Conservation (phyloP, 352 stramenopile genomes). For the Phytophthora pinifolia region DNA sequence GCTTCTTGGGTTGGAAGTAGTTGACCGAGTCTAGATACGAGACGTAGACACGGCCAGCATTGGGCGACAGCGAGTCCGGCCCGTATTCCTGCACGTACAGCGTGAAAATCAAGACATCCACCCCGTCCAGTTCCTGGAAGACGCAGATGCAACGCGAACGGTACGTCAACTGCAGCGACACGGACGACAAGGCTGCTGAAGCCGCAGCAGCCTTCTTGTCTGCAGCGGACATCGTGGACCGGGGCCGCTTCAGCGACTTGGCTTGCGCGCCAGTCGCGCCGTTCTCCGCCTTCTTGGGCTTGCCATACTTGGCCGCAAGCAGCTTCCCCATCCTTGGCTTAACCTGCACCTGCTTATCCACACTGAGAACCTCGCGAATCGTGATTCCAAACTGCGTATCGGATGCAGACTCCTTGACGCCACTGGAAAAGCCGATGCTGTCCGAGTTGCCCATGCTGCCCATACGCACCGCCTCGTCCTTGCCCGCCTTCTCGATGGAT, state of each 20-base stretch:
- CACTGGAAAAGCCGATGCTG: conserved; percentile 74
- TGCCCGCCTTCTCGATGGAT: conserved; percentile 68
- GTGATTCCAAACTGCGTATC: conserved; percentile 83
- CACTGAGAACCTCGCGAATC: conserved; percentile 82
- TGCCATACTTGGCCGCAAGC: conserved; percentile 62
- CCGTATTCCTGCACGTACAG: conserved; percentile 90
- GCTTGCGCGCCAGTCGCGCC: conserved; percentile 25
- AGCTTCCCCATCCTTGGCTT: conserved; percentile 84
- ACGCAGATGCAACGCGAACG: conserved; percentile 89
- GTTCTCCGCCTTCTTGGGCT: conserved; percentile 46
- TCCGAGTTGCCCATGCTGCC: conserved; percentile 81
- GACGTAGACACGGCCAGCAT: conserved; percentile 84
- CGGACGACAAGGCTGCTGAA: conserved; percentile 15
- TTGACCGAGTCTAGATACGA: conserved; percentile 90
- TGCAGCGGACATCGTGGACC: conserved; percentile 21
- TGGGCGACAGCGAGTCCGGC: conserved; percentile 66
- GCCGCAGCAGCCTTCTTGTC: conserved; percentile 26
- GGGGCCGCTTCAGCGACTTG: conserved; percentile 76
- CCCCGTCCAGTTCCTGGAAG: conserved; percentile 88
- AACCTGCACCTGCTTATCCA: conserved; percentile 89
- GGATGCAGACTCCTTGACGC: conserved; percentile 65
- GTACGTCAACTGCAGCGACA: conserved; percentile 79
- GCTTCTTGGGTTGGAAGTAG: conserved; percentile 89
- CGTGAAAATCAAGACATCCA: conserved; percentile 89
- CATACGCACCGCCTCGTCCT: conserved; percentile 81